Percentiles rank a stretch among this genome's conserved stretches.
Evolutionary conservation across 345 rosid genomes (phyloP).

Genomic region (Microcos paniculata): DNA sequence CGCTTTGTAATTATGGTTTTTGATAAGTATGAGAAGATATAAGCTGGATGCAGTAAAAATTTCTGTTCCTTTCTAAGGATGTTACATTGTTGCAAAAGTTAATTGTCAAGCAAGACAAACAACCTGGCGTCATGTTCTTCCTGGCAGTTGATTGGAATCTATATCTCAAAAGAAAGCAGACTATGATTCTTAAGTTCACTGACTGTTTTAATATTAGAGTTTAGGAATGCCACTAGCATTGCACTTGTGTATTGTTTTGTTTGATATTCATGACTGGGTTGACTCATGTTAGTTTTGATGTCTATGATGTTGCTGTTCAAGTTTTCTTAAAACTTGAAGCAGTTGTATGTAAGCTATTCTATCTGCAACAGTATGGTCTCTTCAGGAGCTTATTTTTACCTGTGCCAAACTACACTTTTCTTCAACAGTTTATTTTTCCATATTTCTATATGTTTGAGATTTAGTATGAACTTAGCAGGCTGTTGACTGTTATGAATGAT

Average conservation of each 20-base stretch:
- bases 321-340: background rate
- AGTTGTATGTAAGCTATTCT: background rate
- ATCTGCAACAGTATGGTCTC: background rate
- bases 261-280: background rate
- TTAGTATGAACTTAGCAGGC: background rate
- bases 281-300: background rate
- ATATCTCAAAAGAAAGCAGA: background rate
- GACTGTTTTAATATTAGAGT: background rate
- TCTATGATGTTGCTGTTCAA: background rate
- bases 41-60: background rate
- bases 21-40: conserved; percentile 1
- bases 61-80: conserved; percentile 1
- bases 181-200: background rate
- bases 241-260: background rate
- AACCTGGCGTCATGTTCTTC: background rate
- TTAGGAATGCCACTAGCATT: background rate
- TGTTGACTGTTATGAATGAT: background rate
- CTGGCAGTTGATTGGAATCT: background rate
- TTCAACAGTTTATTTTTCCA: background rate
- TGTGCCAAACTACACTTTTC: background rate
- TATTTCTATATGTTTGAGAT: conserved; percentile 6
- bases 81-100: background rate
- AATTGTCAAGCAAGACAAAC: conserved; percentile 2
- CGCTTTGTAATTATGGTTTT: background rate
- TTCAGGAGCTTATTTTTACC: background rate